Conservation (phyloP, 495 filamentous ascomycete species). For the Aspergillus indologenus region DNA sequence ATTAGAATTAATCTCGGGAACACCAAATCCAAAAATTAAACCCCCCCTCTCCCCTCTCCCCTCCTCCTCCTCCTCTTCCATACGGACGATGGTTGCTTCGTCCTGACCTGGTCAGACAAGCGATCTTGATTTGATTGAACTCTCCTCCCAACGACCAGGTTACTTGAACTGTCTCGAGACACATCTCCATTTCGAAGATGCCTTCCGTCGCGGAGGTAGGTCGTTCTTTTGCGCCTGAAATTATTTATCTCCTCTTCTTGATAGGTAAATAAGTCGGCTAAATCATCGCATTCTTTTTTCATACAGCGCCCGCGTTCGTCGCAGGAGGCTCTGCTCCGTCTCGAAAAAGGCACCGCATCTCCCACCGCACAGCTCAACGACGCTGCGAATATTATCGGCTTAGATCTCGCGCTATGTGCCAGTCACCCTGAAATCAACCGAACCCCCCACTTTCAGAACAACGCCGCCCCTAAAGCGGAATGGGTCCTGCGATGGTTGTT, state of each 20-base stretch:
- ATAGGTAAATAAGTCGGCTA: not conserved
- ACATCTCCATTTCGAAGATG: slow-evolving; percentile 32
- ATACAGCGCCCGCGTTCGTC: slow-evolving; percentile 41
- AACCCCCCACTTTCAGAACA: slow-evolving; percentile 23
- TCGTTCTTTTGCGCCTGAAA: slow-evolving; percentile 3
- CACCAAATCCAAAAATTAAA: too few relatives aligned
- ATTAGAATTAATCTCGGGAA: not conserved
- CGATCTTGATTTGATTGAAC: slow-evolving; percentile 4
- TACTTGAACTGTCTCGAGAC: slow-evolving; percentile 9
- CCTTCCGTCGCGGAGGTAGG: slow-evolving; percentile 43
- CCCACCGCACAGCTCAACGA: slow-evolving; percentile 41
- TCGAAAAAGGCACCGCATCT: slow-evolving; percentile 48
- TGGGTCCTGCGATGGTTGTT: slow-evolving; percentile 68
- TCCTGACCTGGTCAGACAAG: slow-evolving; percentile 5
- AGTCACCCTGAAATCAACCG: slow-evolving; percentile 34
- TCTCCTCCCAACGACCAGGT: slow-evolving; percentile 2
- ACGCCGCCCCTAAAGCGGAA: slow-evolving; percentile 53
- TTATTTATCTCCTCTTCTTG: not conserved
- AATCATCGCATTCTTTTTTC: not conserved
- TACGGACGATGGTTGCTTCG: slow-evolving; percentile 3
- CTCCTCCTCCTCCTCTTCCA: not conserved
- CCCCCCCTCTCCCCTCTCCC: not conserved
- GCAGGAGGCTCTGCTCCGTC: slow-evolving; percentile 49
- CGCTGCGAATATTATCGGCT: slow-evolving; percentile 46
- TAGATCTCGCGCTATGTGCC: slow-evolving; percentile 40